Evolutionary conservation across 2,329 filamentous ascomycete species (phyloP), one percentile per base, ranked within the genome.

Genomic region (Microdochium bolleyi): DNA sequence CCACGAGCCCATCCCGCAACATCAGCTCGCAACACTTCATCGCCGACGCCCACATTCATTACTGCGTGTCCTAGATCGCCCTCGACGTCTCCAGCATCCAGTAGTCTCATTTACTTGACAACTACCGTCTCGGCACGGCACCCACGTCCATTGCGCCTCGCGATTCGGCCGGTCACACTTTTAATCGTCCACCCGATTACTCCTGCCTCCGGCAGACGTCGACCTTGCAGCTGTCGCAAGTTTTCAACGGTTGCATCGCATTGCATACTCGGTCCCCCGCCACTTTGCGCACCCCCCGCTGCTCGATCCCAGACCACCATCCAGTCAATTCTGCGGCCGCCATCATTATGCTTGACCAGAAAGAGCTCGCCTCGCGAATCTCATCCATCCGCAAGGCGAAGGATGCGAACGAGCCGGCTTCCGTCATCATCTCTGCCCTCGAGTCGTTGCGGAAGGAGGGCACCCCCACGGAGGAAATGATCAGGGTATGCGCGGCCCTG

Each of bases 381-480:
- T 87, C 89, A 72, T 83, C 86, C 65, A 80, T 97, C 64, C 82
- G 80, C 61, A 96, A 95, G 73, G 89, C 89, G 24, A 78, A 89
- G 46, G 75, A 78, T 49, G 83, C 84, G 53, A 88, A 88, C 64
- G 89, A 95, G 63, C 83, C 91, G 3, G 66, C 88, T 24, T 72
- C 84, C 41, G 87, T 82, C 55, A 80, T 95, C 50, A 75, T 95
- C 52, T 77, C 80, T 51, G 78, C 97, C 56, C 76, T 99, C 51
- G 84, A 87, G 62, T 82, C 85, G 50, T 77, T 97, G 38, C 89
- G 92, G 72, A 85, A 85, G 63, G 88, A 89, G 56, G 85, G 92
- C 34, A 80, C 82, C 49, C 88, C 92, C 10, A 94, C 89, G 2
- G 94, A 99, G 72, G 90, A 96, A 61, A 81, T 96, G 61, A 77